These are phyloP conservation scores for Craterostigma plantagineum DNA, from an alignment of 257 asterid species.

Conservation along the genomic window DNA sequence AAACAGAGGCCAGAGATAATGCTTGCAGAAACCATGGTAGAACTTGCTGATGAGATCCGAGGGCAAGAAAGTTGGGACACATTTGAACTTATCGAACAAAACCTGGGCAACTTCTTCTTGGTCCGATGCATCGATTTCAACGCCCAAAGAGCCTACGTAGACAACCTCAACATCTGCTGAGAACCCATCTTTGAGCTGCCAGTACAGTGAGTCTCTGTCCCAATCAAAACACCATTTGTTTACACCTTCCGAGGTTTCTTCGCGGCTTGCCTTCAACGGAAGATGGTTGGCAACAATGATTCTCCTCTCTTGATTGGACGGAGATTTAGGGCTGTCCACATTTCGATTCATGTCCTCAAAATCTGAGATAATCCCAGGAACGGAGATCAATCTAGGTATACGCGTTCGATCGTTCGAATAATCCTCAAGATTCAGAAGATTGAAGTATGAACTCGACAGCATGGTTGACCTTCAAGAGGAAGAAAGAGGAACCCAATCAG, in stretches of 20 bases:
- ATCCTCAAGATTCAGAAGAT: slow-evolving; percentile 57
- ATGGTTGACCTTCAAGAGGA: slow-evolving; percentile 12
- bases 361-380: slow-evolving; percentile 60
- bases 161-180: slow-evolving; percentile 35
- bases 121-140: slow-evolving; percentile 30
- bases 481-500: slow-evolving; percentile 1
- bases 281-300: slow-evolving; percentile 59
- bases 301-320: slow-evolving; percentile 22
- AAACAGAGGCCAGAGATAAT: slow-evolving; percentile 74
- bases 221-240: slow-evolving; percentile 60
- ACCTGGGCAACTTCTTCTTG: slow-evolving; percentile 66
- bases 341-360: slow-evolving; percentile 15
- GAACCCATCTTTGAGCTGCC: slow-evolving; percentile 56
- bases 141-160: slow-evolving; percentile 46
- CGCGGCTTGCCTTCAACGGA: slow-evolving; percentile 30
- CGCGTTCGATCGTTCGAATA: slow-evolving; percentile 48
- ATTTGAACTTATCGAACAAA: slow-evolving; percentile 42
- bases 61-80: slow-evolving; percentile 67
- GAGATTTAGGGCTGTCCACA: slow-evolving; percentile 13
- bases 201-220: slow-evolving; percentile 47
- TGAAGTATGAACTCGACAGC: slow-evolving; percentile 79
- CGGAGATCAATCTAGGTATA: slow-evolving; percentile 48
- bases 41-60: slow-evolving; percentile 31
- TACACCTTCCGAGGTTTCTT: slow-evolving; percentile 7
- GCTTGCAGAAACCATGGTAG: slow-evolving; percentile 92